Evolutionary conservation across 352 stramenopile genomes (phyloP).

Genomic region (Globisporangium orthogonon): DNA sequence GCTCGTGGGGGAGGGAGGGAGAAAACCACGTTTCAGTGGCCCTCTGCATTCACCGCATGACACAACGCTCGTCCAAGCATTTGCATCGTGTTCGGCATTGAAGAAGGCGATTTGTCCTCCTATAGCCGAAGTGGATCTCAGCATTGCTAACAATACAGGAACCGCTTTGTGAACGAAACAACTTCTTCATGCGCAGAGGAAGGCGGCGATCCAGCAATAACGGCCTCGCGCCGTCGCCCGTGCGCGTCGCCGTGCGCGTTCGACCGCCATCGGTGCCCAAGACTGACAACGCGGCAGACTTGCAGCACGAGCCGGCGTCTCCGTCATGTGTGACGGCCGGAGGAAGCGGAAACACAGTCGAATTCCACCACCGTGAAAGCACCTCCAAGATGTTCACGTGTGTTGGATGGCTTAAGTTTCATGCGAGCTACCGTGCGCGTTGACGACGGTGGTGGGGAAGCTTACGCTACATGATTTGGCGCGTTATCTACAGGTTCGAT

Average conservation of each 20-base stretch:
- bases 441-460: background rate
- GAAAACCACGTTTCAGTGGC: too few relatives aligned
- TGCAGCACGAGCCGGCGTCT: background rate
- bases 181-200: slow-evolving; percentile 8
- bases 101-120: too few relatives aligned
- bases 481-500: slow-evolving; percentile 30
- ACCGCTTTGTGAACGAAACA: too few relatives aligned
- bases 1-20: too few relatives aligned
- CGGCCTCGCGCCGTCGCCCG: slow-evolving; percentile 16
- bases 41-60: too few relatives aligned
- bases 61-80: too few relatives aligned
- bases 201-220: slow-evolving; percentile 7
- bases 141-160: too few relatives aligned
- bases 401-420: background rate
- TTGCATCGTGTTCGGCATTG: too few relatives aligned
- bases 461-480: background rate
- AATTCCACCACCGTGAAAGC: slow-evolving; percentile 29
- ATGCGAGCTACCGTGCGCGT: background rate
- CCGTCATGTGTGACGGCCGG: background rate
- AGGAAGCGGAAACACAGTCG: slow-evolving; percentile 12
- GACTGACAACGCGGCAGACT: slow-evolving; percentile 1
- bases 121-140: too few relatives aligned
- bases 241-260: slow-evolving; percentile 66
- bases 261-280: slow-evolving; percentile 17
- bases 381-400: slow-evolving; percentile 45